Percentiles rank a stretch among this genome's conserved stretches.
These are phyloP conservation scores for Botrytis galanthina DNA, from an alignment of 2,329 filamentous ascomycete genomes.

Conservation along the genomic window DNA sequence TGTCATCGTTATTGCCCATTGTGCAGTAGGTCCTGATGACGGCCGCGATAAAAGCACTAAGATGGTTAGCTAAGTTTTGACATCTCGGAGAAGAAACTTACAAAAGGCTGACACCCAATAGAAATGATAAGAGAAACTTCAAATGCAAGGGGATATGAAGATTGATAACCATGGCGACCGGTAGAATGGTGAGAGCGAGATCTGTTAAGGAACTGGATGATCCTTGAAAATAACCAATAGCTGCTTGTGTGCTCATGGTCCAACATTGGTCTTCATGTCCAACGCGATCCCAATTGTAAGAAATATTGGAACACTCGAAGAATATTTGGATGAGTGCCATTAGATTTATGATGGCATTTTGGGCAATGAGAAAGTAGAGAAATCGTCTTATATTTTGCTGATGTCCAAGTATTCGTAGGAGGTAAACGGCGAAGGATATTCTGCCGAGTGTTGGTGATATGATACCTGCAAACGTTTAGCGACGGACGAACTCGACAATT, in stretches of 20 bases:
- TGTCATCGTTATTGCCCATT: not conserved
- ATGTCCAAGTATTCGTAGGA: not conserved
- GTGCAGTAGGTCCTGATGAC: slow-evolving; percentile 18
- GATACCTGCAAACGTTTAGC: slow-evolving; percentile 2
- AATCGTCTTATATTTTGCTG: not conserved
- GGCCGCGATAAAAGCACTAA: slow-evolving; percentile 9
- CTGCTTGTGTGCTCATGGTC: not conserved
- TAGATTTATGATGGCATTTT: not conserved
- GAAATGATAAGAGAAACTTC: slow-evolving; percentile 9
- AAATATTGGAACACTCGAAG: not conserved
- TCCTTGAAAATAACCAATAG: slow-evolving; percentile 9
- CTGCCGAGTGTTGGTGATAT: slow-evolving; percentile 10
- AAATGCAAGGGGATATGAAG: slow-evolving; percentile 7
- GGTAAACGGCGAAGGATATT: slow-evolving; percentile 14
- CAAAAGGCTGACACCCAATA: slow-evolving; percentile 13
- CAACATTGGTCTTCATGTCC: slow-evolving; percentile 6
- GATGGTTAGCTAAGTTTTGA: not conserved
- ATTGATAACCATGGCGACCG: not conserved
- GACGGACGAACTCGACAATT: not conserved
- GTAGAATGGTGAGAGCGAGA: slow-evolving; percentile 8
- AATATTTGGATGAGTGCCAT: not conserved
- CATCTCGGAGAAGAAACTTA: not conserved
- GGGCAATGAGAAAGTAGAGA: slow-evolving; percentile 10
- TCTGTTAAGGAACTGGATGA: slow-evolving; percentile 12
- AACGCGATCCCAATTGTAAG: slow-evolving; percentile 3